phyloP scores from a whole-genome alignment of 1,284 basidiomycete genomes.

The Ustilago hordei region DNA sequence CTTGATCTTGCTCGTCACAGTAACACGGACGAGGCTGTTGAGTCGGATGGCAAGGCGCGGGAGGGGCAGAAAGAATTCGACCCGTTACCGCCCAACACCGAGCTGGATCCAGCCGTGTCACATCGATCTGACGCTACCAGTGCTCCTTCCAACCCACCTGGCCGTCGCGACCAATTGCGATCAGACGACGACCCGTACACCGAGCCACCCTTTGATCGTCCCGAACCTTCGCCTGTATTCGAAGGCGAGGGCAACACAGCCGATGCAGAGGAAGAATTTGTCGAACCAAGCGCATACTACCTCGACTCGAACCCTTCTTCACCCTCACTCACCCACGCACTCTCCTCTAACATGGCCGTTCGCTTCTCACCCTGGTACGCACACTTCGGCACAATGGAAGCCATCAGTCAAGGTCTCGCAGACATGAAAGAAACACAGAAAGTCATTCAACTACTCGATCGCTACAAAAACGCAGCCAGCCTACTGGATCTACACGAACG shows the following conservation, averaged over 20 bases:
- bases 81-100: conserved; percentile 4
- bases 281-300: conserved; percentile 28
- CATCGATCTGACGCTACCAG: conserved; percentile 28
- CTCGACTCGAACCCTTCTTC: conserved; percentile 9
- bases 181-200: conserved; percentile 35
- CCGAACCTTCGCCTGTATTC: neutral
- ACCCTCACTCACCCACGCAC: conserved; percentile 14
- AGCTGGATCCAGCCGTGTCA: conserved; percentile 17
- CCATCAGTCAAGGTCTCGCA: conserved; percentile 30
- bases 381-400: conserved; percentile 50
- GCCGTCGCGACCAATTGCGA: conserved; percentile 30
- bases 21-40: conserved; percentile 8
- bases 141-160: conserved; percentile 23
- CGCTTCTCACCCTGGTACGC: conserved; percentile 47
- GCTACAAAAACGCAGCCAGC: conserved; percentile 16
- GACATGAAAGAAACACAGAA: conserved; percentile 12
- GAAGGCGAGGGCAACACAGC: conserved; percentile 2
- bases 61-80: conserved; percentile 23
- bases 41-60: neutral
- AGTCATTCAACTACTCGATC: conserved; percentile 24
- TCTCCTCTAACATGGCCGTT: neutral
- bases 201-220: conserved; percentile 32
- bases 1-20: neutral
- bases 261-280: neutral
- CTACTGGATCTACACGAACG: conserved; percentile 37